Conservation (phyloP, 2,329 filamentous ascomycete species). For the Penicillium sp. region DNA sequence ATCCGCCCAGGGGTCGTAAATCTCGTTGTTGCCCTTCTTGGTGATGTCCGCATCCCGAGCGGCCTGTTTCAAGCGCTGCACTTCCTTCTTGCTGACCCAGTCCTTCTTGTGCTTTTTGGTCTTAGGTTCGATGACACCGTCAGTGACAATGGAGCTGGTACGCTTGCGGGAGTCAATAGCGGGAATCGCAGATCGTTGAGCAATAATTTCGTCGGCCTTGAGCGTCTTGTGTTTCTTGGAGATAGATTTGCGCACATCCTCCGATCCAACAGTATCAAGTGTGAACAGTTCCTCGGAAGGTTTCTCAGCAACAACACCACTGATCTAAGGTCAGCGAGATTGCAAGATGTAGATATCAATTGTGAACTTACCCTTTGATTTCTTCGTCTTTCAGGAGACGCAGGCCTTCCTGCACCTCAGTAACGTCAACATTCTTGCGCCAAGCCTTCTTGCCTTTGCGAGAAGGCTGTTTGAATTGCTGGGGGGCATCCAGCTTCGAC, state of each 20-base stretch:
- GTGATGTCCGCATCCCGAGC: conserved; percentile 63
- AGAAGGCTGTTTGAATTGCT: conserved; percentile 82
- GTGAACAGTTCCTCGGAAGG: conserved; percentile 79
- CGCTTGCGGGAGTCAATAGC: conserved; percentile 79
- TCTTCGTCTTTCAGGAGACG: conserved; percentile 84
- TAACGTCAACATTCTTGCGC: conserved; percentile 96
- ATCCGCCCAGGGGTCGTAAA: conserved; percentile 75
- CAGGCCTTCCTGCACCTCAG: conserved; percentile 78
- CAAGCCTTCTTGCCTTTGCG: conserved; percentile 98
- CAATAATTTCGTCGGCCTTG: conserved; percentile 89
- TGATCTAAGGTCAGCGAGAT: conserved; percentile 38
- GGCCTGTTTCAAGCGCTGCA: conserved; percentile 71
- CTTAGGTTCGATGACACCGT: conserved; percentile 65
- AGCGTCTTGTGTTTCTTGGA: conserved; percentile 72
- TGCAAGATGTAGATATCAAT: not conserved
- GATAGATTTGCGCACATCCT: conserved; percentile 62
- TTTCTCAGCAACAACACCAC: conserved; percentile 83
- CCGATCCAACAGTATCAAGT: conserved; percentile 72
- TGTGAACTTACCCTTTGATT: conserved; percentile 68
- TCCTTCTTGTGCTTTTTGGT: conserved; percentile 73
- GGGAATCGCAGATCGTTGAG: conserved; percentile 75
- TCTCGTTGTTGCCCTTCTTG: conserved; percentile 56
- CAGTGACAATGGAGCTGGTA: conserved; percentile 63
- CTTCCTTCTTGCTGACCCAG: conserved; percentile 82
- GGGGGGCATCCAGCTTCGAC: conserved; percentile 57